These are phyloP conservation scores for Starmera dryadoides DNA, from an alignment of 805 yeast genomes.

Conservation along the genomic window DNA sequence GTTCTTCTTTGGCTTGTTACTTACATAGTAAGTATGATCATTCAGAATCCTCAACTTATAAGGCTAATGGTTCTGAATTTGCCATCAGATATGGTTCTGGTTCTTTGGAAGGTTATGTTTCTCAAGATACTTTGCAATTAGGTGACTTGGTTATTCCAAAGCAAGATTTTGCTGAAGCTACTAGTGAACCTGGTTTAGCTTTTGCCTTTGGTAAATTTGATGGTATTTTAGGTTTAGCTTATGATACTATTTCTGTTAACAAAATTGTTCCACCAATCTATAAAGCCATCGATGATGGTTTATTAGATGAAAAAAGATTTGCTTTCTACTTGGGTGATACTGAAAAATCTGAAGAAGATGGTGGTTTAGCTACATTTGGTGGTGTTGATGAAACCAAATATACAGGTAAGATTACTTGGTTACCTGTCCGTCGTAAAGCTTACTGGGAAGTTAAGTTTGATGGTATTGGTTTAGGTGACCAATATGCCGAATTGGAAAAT, in stretches of 20 bases:
- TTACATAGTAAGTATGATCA: slow-evolving; percentile 90
- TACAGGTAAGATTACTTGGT: slow-evolving; percentile 83
- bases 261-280: slow-evolving; percentile 90
- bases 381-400: slow-evolving; percentile 77
- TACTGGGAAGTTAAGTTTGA: slow-evolving; percentile 98
- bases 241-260: slow-evolving; percentile 85
- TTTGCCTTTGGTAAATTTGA: slow-evolving; percentile 99
- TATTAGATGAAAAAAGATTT: slow-evolving; percentile 78
- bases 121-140: slow-evolving; percentile 73
- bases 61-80: slow-evolving; percentile 81
- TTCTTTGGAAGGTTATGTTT: slow-evolving; percentile 83
- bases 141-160: slow-evolving; percentile 81
- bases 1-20: slow-evolving; percentile 92
- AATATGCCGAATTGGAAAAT: slow-evolving; percentile 71
- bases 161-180: slow-evolving; percentile 96
- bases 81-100: slow-evolving; percentile 91
- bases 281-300: slow-evolving; percentile 76
- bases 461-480: slow-evolving; percentile 87
- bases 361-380: slow-evolving; percentile 94
- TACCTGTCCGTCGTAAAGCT: slow-evolving; percentile 98
- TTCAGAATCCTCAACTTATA: slow-evolving; percentile 71
- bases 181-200: slow-evolving; percentile 94
- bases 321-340: slow-evolving; percentile 83
- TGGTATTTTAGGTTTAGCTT: slow-evolving; percentile 93
- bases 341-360: slow-evolving; percentile 56